Evolutionary conservation across 129 eudicot genomes (phyloP).

Genomic region (Artemisia annua): DNA sequence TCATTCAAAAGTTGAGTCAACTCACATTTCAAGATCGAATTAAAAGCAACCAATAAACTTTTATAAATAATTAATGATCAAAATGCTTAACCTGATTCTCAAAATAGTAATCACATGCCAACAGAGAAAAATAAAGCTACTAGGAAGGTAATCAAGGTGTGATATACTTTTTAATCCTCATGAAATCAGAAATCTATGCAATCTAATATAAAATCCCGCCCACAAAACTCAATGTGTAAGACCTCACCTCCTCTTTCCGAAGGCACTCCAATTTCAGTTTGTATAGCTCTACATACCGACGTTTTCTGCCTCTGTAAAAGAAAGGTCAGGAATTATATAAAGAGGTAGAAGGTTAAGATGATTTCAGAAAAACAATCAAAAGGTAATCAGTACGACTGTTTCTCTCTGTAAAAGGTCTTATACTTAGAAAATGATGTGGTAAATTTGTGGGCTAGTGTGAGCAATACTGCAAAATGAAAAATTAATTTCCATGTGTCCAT

Average conservation of each 20-base stretch:
- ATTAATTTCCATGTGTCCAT: too few species aligned
- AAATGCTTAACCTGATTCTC: not conserved
- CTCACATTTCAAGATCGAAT: too few species aligned
- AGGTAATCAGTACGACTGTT: not conserved
- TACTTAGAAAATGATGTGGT: not conserved
- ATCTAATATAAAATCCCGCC: not conserved
- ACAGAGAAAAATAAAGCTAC: not conserved
- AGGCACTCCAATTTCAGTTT: slow-evolving; percentile 81
- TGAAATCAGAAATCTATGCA: slow-evolving; percentile 1
- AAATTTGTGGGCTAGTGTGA: not conserved
- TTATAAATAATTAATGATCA: not conserved
- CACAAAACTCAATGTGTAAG: not conserved
- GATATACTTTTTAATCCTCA: slow-evolving; percentile 1
- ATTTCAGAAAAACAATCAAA: not conserved
- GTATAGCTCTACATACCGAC: slow-evolving; percentile 80
- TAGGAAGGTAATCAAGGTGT: slow-evolving; percentile 21
- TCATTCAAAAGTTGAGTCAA: too few species aligned
- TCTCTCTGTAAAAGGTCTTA: slow-evolving; percentile 15
- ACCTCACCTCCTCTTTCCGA: slow-evolving; percentile 72
- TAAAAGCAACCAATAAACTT: too few species aligned
- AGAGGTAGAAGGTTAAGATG: slow-evolving; percentile 10
- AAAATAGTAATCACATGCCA: not conserved
- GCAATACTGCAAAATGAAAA: not conserved
- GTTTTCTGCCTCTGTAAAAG: slow-evolving; percentile 57
- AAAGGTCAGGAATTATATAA: slow-evolving; percentile 14